Percentiles rank a stretch among this genome's conserved stretches.
phyloP scores from a whole-genome alignment of 352 stramenopile genomes.

The Phytophthora foliorum region DNA sequence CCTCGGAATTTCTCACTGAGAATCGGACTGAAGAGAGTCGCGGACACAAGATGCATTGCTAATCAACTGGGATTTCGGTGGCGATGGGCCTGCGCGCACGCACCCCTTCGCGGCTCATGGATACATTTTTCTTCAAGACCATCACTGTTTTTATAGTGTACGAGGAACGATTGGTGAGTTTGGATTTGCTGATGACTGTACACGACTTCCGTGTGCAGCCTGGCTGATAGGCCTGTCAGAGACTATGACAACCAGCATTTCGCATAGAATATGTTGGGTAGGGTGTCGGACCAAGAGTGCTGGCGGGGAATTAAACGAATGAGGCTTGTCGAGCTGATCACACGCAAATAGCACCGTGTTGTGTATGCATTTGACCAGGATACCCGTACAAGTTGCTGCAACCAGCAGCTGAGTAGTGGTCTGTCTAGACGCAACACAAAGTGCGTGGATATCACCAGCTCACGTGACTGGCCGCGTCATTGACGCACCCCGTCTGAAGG shows the following conservation, averaged over 20 bases:
- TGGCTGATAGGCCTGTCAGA: too few relatives aligned
- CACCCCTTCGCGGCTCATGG: not conserved
- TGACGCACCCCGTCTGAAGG: not conserved
- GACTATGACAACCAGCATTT: not conserved
- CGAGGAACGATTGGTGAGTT: not conserved
- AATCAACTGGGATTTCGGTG: not conserved
- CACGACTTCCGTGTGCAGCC: not conserved
- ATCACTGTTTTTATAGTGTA: too few relatives aligned
- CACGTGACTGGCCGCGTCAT: not conserved
- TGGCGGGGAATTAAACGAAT: not conserved
- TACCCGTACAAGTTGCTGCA: not conserved
- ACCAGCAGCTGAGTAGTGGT: not conserved
- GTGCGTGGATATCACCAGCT: not conserved
- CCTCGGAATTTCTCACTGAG: not conserved
- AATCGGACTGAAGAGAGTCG: not conserved
- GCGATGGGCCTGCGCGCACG: not conserved
- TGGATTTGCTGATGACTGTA: not conserved
- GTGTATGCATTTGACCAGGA: too few relatives aligned
- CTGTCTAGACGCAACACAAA: not conserved
- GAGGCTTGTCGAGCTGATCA: not conserved
- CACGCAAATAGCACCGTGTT: not conserved
- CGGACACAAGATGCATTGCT: not conserved
- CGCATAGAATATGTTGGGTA: not conserved
- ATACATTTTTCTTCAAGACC: not conserved
- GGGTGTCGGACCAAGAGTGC: not conserved